Evolutionary conservation across 164 flowering plant species (phyloP).

Genomic region (Houttuynia cordata): DNA sequence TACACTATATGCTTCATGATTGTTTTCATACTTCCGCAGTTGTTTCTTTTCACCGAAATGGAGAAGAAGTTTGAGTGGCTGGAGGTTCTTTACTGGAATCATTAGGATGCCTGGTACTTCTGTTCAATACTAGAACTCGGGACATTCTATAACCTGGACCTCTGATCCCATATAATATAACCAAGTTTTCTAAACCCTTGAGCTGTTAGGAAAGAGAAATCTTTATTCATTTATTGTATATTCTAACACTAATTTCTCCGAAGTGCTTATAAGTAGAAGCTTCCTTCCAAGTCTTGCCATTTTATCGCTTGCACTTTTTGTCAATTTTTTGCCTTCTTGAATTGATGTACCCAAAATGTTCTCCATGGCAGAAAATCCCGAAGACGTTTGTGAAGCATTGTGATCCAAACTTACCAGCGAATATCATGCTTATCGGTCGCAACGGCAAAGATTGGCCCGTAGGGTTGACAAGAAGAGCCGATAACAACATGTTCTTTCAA

Average conservation of each 20-base stretch:
- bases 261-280: background rate
- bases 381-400: background rate
- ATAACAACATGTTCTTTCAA: slow-evolving; percentile 2
- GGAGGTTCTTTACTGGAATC: background rate
- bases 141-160: too few relatives aligned
- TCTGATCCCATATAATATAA: too few relatives aligned
- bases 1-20: too few relatives aligned
- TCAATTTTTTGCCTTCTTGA: background rate
- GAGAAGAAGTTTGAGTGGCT: background rate
- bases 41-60: background rate
- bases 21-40: too few relatives aligned
- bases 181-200: too few relatives aligned
- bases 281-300: background rate
- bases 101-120: background rate
- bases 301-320: too few relatives aligned
- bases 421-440: background rate
- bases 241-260: background rate
- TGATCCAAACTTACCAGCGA: background rate
- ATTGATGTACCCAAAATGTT: background rate
- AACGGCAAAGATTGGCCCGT: background rate
- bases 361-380: background rate
- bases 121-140: background rate
- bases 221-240: too few relatives aligned
- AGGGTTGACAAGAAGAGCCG: background rate
- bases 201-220: too few relatives aligned